Percentiles rank a stretch among this genome's conserved stretches.
Evolutionary conservation across 2,329 filamentous ascomycete genomes (phyloP).

Genomic region (Fusarium piperis): DNA sequence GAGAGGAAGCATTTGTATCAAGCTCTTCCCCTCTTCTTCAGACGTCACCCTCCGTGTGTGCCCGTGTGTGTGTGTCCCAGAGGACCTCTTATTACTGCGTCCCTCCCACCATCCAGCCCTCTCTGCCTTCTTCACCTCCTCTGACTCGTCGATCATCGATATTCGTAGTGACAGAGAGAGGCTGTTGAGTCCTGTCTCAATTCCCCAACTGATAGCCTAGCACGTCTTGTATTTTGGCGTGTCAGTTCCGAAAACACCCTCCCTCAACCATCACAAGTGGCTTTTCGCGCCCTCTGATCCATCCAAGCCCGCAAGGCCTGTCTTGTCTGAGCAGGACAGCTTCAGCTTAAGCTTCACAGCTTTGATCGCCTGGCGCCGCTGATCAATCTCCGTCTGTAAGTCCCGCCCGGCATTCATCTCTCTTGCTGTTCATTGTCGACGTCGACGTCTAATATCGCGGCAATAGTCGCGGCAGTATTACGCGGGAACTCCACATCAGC

Average conservation of each 20-base stretch:
- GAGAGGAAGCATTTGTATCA: conserved; percentile 8
- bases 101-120: conserved; percentile 26
- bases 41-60: neutral
- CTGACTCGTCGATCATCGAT: conserved; percentile 31
- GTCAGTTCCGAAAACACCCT: conserved; percentile 21
- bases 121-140: conserved; percentile 17
- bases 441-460: conserved; percentile 16
- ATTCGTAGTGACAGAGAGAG: neutral
- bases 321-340: neutral
- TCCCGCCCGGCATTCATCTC: conserved; percentile 1
- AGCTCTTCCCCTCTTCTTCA: neutral
- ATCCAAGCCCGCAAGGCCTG: neutral
- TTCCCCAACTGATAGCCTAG: neutral
- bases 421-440: neutral
- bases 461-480: conserved; percentile 21
- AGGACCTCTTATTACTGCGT: conserved; percentile 24
- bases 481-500: conserved; percentile 17
- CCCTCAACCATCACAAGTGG: conserved; percentile 26
- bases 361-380: conserved; percentile 7
- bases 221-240: neutral
- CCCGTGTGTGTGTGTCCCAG: neutral
- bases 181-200: conserved; percentile 18
- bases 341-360: neutral
- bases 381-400: conserved; percentile 26
- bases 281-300: conserved; percentile 11